These are phyloP conservation scores for Aurinia saxatilis DNA, from an alignment of 345 rosid genomes.

Conservation along the genomic window DNA sequence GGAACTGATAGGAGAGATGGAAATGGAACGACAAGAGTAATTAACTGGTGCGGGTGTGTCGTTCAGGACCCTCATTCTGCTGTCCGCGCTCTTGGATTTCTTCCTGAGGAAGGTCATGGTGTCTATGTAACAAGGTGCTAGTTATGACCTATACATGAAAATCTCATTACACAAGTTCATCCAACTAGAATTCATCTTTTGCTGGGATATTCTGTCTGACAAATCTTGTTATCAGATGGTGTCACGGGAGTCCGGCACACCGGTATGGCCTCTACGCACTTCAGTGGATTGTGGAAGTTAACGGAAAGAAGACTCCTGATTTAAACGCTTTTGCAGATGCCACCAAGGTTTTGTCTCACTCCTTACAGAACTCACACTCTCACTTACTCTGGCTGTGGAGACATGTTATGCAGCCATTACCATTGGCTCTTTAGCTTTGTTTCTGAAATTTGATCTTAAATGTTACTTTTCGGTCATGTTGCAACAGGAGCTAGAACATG, in stretches of 20 bases:
- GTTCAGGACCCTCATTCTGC: slow-evolving; percentile 92
- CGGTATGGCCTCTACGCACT: slow-evolving; percentile 81
- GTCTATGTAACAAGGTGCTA: slow-evolving; percentile 77
- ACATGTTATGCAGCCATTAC: too few relatives aligned
- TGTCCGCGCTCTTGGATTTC: slow-evolving; percentile 98
- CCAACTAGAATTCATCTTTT: neutral
- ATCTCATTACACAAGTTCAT: neutral
- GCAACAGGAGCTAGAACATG: slow-evolving; percentile 68
- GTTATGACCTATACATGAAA: neutral
- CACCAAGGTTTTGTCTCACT: slow-evolving; percentile 48
- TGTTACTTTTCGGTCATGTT: neutral
- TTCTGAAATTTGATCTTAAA: neutral
- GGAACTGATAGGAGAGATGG: slow-evolving; percentile 92
- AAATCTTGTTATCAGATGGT: slow-evolving; percentile 47
- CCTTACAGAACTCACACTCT: slow-evolving; percentile 1
- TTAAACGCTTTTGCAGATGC: slow-evolving; percentile 63
- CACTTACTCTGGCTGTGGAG: neutral
- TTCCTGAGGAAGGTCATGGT: slow-evolving; percentile 97
- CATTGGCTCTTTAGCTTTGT: too few relatives aligned
- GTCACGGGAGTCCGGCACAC: slow-evolving; percentile 89
- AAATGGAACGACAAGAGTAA: slow-evolving; percentile 65
- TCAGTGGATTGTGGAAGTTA: slow-evolving; percentile 93
- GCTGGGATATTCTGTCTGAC: neutral
- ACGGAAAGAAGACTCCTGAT: slow-evolving; percentile 79
- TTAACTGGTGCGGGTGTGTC: slow-evolving; percentile 93